Evolutionary conservation across 805 yeast genomes (phyloP).

Genomic region (Kodamaea kaohsiungensis): DNA sequence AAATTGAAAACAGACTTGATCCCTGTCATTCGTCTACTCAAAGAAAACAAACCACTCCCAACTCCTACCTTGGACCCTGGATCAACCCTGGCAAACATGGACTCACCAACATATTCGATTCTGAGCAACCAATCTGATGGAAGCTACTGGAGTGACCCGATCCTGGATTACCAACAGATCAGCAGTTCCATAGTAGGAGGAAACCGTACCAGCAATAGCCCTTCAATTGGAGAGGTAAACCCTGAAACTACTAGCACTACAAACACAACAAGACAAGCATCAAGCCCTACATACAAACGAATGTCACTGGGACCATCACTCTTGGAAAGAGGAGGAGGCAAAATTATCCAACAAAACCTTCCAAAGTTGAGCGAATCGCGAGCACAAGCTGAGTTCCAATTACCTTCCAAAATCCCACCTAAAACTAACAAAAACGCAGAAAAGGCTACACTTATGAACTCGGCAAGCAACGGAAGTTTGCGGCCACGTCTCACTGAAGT

Average conservation of each 20-base stretch:
- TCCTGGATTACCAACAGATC: constrained; percentile 9
- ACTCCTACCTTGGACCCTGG: constrained; percentile 57
- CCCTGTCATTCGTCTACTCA: constrained; percentile 61
- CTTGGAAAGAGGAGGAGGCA: constrained; percentile 45
- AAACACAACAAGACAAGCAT: constrained; percentile 2
- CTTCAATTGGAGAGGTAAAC: background rate
- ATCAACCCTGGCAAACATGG: constrained; percentile 16
- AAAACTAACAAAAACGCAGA: constrained; percentile 6
- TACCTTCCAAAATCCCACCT: constrained; percentile 12
- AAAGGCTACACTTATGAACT: background rate
- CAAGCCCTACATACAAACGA: constrained; percentile 15
- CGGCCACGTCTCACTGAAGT: constrained; percentile 28
- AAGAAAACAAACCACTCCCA: constrained; percentile 69
- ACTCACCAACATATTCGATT: constrained; percentile 33
- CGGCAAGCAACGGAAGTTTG: background rate
- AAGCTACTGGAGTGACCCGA: constrained; percentile 11
- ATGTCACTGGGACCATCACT: constrained; percentile 35
- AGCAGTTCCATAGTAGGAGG: background rate
- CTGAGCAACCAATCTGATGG: constrained; percentile 16
- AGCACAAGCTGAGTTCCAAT: constrained; percentile 16
- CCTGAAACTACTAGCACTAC: background rate
- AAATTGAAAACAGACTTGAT: constrained; percentile 63
- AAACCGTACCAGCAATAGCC: background rate
- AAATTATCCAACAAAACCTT: constrained; percentile 31
- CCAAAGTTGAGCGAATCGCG: constrained; percentile 17